Percentiles rank a stretch among this genome's conserved stretches.
phyloP scores from a whole-genome alignment of 1,284 basidiomycete species.

The Ustilago bromivora region DNA sequence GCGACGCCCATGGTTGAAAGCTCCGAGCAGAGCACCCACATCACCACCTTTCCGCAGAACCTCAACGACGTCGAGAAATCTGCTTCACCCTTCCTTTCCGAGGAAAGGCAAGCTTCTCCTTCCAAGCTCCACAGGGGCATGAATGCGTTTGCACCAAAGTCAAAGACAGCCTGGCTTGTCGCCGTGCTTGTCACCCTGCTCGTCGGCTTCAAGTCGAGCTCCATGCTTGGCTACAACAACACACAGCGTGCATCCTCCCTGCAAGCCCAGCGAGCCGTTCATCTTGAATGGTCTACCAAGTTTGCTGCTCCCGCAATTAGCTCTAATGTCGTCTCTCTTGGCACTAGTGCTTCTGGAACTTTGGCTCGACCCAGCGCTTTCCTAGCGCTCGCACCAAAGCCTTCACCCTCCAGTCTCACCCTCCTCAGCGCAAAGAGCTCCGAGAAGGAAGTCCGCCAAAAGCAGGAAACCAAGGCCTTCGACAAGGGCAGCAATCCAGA shows the following conservation, averaged over 20 bases:
- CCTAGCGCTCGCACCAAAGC: conserved; percentile 10
- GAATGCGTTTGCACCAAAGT: conserved; percentile 1
- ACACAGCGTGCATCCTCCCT: neutral
- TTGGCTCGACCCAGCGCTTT: neutral
- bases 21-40: neutral
- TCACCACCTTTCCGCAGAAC: neutral
- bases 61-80: conserved; percentile 19
- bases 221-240: conserved; percentile 2
- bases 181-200: conserved; percentile 26
- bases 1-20: neutral
- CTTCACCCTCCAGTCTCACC: conserved; percentile 16
- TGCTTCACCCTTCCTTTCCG: neutral
- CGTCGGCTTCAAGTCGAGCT: conserved; percentile 24
- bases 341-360: neutral
- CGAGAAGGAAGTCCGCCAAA: neutral
- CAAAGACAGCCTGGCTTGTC: conserved; percentile 32
- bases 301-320: conserved; percentile 20
- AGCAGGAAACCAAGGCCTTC: neutral
- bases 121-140: conserved; percentile 8
- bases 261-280: neutral
- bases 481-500: neutral
- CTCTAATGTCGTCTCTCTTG: neutral
- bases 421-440: neutral
- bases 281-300: conserved; percentile 13
- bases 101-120: conserved; percentile 1